Percentiles rank a stretch among this genome's conserved stretches.
phyloP scores from a whole-genome alignment of 106 monocot species.

The Acorus calamus region DNA sequence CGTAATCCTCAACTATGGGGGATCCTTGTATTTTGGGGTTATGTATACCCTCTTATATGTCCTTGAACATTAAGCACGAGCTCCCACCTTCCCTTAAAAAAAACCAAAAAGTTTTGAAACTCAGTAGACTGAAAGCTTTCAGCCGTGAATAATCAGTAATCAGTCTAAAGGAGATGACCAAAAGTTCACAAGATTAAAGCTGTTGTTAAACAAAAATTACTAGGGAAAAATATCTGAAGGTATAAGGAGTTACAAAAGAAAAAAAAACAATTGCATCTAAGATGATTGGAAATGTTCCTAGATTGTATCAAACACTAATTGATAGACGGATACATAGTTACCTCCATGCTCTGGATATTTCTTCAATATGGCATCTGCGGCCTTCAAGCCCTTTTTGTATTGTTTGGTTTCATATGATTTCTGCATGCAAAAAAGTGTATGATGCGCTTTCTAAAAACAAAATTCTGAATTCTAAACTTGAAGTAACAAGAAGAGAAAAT shows the following conservation, averaged over 20 bases:
- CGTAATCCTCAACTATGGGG: too few relatives aligned
- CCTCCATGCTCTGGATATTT: slow-evolving; percentile 1
- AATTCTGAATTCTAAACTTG: background rate
- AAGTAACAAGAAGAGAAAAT: background rate
- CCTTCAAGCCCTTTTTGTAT: slow-evolving; percentile 1
- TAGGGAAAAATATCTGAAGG: too few relatives aligned
- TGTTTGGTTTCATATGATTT: slow-evolving; percentile 1
- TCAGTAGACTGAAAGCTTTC: too few relatives aligned
- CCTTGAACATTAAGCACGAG: too few relatives aligned
- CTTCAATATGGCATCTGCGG: slow-evolving; percentile 2
- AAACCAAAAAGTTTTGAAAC: too few relatives aligned
- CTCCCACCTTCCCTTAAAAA: too few relatives aligned
- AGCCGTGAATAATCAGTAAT: too few relatives aligned
- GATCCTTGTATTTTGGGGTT: too few relatives aligned
- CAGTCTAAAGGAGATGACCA: too few relatives aligned
- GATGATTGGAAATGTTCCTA: background rate
- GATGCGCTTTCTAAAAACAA: background rate
- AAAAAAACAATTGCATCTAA: background rate
- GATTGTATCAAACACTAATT: background rate
- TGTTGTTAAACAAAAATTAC: too few relatives aligned
- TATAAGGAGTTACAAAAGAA: background rate
- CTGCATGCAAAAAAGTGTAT: background rate
- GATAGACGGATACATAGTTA: background rate
- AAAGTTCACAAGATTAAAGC: too few relatives aligned
- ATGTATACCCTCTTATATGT: too few relatives aligned